Evolutionary conservation across 305 asterid genomes (phyloP), one percentile per base, ranked within the genome.

Genomic region (Fraxinus ornus): DNA sequence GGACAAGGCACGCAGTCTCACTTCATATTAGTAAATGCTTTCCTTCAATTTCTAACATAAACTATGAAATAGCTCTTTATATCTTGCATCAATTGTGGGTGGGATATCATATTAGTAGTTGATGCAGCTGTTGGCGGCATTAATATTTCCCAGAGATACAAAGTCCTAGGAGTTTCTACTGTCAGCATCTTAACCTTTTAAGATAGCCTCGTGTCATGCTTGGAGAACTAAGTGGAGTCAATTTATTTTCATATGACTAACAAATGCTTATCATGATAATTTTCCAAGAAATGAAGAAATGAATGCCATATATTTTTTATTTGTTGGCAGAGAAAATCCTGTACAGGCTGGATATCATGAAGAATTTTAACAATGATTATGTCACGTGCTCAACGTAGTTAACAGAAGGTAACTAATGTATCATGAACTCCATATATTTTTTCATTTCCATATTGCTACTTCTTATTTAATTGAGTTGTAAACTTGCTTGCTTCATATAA

Each of bases 341-440:
- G 95, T 94, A 7, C 88, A 86, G 85, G 91, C 88, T 80, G 97
- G 97, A 81, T 91, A 97, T 72, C 98, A 94, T 33, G 88, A 89
- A 5, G 97, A 95, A 81, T 89, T 95, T 73, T 91, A 97, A 32
- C 95, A 86, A 72, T 94, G 98, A 98, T 73, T 95, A 88, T 95
- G 98, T 85, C 92, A 90, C 3, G 92, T 83, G 75, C 99, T 94
- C 88, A 95, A 95, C 79, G 92, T 95, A 76, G 99, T 94, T 76
- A 95, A 95, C 81, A 86, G 99, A 87, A 95, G 99, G 98, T 95
- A 90, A 57, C 12, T 30, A 10, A 17, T 79, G 26, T 64, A 13
- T 41, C 12, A 17, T 32, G 47, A 22, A n/a, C 52, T 49, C 19
- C 24, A 0, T 60, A 24, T 30, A 55, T 72, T 80, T 77, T 81